A percentile compares a stretch with the other conserved stretches of the same genome.
Conservation (phyloP, 73 alveolate species). For the Paraurostyla sp. region DNA sequence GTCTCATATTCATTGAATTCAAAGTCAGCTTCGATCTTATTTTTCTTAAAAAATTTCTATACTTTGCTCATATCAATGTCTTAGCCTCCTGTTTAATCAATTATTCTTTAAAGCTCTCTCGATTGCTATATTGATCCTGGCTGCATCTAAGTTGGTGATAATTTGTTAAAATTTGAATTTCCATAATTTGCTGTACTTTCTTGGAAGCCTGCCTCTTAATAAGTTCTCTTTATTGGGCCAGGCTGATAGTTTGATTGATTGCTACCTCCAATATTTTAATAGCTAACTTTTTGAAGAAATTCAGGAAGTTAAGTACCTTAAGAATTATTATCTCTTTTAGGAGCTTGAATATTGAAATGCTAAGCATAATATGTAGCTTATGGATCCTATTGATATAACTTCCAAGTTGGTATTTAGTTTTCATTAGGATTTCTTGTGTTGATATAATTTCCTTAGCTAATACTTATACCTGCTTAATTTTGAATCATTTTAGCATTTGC, state of each 20-base stretch:
- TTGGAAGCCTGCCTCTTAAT: too few relatives aligned
- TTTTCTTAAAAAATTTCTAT: slow-evolving; percentile 16
- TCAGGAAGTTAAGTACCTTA: not conserved
- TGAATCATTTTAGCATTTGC: not conserved
- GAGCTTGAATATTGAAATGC: not conserved
- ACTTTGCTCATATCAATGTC: slow-evolving; percentile 41
- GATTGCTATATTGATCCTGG: not conserved
- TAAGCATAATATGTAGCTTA: not conserved
- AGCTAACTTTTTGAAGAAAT: not conserved
- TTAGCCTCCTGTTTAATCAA: slow-evolving; percentile 20
- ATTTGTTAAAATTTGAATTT: not conserved
- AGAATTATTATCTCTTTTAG: not conserved
- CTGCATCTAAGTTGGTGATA: not conserved
- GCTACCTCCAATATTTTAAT: not conserved
- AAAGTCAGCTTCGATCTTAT: slow-evolving; percentile 8
- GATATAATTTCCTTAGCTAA: slow-evolving; percentile 2
- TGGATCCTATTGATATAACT: not conserved
- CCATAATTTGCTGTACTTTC: too few relatives aligned
- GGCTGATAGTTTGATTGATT: not conserved
- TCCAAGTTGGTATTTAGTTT: not conserved
- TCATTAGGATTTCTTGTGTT: not conserved
- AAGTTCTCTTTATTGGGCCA: too few relatives aligned
- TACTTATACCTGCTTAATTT: slow-evolving; percentile 7
- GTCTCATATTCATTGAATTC: slow-evolving; percentile 1
- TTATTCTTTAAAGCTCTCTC: not conserved